Base-by-base conservation (phyloP, 306 rosid species). In the Casuarina equisetifolia region DNA sequence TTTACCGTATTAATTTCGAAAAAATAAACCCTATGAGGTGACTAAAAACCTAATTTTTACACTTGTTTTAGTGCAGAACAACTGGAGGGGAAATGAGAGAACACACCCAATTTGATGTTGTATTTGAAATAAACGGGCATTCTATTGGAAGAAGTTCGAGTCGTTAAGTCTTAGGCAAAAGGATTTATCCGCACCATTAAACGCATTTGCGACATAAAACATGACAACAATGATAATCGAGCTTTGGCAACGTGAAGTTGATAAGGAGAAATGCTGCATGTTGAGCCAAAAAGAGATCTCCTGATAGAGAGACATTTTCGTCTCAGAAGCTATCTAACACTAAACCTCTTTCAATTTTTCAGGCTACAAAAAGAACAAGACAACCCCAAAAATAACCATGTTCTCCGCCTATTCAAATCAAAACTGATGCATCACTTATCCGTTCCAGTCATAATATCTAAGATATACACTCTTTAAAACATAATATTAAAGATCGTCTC, bases 391-490 rank as follows among this genome's bases (percentile, higher is more conserved):
- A 63, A 40, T 43, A 67, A 75, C 74, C 17, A 52, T 75, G 81
- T 50, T 49, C 72, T 55, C 75, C 71, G 76, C 86, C 82, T 73
- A 72, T 79, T 62, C 81, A 85, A 85, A 78, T 75, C 88, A 85
- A 85, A 85, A 87, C 86, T 85, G 91, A 85, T 82, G 84, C 87
- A 84, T 68, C 86, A 84, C 74, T 78, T 55, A 74, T 66, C 39
- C 12, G 64, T 80, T 72, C 79, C 66, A 78, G 85, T 82, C 84
- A 79, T 71, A 78, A 76, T 53, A 84, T 79, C 87, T 79, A 80
- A 78, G 72, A 87, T 84, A 78, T 82, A 84, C 89, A 87, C 87
- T 78, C 67, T 46, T 25, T 46, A 81, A 84, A 79, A 57, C 74
- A 79, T 59, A 78, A 81, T 44, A 76, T 77, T 80, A 73, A 79